A percentile compares a stretch with the other conserved stretches of the same genome.
Evolutionary conservation across 192 early-diverging fungal genomes (phyloP).

Genomic region (Coemansia guatemalensis): DNA sequence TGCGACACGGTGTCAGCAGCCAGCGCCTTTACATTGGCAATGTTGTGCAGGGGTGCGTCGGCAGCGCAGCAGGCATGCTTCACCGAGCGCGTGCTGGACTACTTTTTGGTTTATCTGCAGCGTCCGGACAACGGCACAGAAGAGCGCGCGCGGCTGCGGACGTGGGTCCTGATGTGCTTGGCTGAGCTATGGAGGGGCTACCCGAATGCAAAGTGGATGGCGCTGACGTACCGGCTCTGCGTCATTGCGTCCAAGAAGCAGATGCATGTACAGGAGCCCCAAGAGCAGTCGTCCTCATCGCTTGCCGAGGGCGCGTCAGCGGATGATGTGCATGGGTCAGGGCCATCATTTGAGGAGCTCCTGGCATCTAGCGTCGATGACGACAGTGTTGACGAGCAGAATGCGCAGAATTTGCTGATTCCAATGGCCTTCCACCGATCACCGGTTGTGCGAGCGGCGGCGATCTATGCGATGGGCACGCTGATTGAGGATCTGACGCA

Average conservation of each 20-base stretch:
- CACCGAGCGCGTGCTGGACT: constrained; percentile 50
- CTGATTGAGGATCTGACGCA: constrained; percentile 63
- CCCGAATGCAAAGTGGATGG: constrained; percentile 59
- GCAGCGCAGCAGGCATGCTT: constrained; percentile 84
- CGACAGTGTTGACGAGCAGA: constrained; percentile 37
- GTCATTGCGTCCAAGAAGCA: constrained; percentile 56
- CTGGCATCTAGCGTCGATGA: constrained; percentile 44
- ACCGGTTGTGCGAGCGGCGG: constrained; percentile 83
- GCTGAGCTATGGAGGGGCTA: constrained; percentile 82
- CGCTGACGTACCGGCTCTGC: constrained; percentile 41
- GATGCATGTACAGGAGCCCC: constrained; percentile 19
- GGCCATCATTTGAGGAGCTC: constrained; percentile 47
- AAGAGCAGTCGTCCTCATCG: background rate
- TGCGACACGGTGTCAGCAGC: constrained; percentile 51
- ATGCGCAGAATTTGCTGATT: constrained; percentile 46
- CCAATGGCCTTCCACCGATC: constrained; percentile 44
- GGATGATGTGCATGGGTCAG: background rate
- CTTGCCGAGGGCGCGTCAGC: background rate
- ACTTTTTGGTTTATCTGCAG: constrained; percentile 51
- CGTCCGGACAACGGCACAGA: constrained; percentile 48
- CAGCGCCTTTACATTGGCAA: constrained; percentile 88
- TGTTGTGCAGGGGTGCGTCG: constrained; percentile 85
- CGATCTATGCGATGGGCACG: constrained; percentile 77
- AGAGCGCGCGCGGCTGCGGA: constrained; percentile 59
- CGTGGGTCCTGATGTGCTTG: constrained; percentile 89